These are phyloP conservation scores for Aphanomyces euteiches DNA, from an alignment of 352 stramenopile genomes.

Conservation along the genomic window DNA sequence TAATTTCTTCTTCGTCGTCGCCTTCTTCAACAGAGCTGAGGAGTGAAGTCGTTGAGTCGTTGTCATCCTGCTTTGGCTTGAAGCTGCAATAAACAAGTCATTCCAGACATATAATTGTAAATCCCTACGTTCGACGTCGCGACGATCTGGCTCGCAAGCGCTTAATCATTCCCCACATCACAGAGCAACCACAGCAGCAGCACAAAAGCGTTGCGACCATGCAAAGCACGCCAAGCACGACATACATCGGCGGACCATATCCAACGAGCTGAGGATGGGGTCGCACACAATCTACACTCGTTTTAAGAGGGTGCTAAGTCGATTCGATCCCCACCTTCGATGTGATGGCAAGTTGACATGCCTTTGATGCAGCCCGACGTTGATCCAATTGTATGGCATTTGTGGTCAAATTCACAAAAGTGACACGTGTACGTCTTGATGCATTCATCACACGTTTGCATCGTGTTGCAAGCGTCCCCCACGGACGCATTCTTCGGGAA, in stretches of 20 bases:
- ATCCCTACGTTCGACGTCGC: background rate
- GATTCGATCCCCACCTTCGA: conserved; percentile 47
- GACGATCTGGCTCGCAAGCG: background rate
- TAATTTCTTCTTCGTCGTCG: background rate
- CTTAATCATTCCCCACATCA: conserved; percentile 15
- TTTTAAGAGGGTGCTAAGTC: background rate
- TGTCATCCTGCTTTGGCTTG: conserved; percentile 4
- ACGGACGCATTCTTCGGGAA: background rate
- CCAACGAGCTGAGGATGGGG: conserved; percentile 66
- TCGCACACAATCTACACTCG: conserved; percentile 63
- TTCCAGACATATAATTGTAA: conserved; percentile 3
- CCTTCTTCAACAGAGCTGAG: conserved; percentile 46
- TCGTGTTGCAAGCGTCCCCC: conserved; percentile 19
- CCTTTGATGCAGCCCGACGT: conserved; percentile 57
- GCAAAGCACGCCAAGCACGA: conserved; percentile 80
- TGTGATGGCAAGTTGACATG: conserved; percentile 75
- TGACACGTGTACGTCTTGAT: conserved; percentile 73
- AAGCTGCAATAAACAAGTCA: too few species aligned
- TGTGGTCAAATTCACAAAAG: conserved; percentile 79
- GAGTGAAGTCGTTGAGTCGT: conserved; percentile 32
- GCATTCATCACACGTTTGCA: conserved; percentile 75
- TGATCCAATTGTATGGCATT: conserved; percentile 77
- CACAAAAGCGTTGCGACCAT: conserved; percentile 77
- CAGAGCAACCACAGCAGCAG: conserved; percentile 68
- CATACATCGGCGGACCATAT: conserved; percentile 71